A percentile compares a stretch with the other conserved stretches of the same genome.
Evolutionary conservation across 345 rosid species (phyloP).

Genomic region (Lepidium sativum): DNA sequence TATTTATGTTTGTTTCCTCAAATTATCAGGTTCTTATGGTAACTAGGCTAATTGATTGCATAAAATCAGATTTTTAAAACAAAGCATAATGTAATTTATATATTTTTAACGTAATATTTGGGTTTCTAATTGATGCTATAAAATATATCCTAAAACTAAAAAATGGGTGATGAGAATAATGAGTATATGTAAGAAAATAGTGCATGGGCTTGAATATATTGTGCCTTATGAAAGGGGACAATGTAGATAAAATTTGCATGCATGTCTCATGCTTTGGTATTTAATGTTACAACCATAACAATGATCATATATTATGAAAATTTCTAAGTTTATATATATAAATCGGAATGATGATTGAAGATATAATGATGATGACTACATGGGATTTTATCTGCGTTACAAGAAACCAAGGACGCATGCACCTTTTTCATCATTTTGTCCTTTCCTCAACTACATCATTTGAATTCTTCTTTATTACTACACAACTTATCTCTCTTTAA

Average conservation of each 20-base stretch:
- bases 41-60: too few species aligned
- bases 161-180: constrained; percentile 12
- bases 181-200: constrained; percentile 2
- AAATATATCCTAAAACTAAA: background rate
- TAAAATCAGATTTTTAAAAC: too few species aligned
- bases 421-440: constrained; percentile 33
- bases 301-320: constrained; percentile 17
- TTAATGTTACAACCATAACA: background rate
- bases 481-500: background rate
- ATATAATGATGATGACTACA: constrained; percentile 28
- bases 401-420: constrained; percentile 36
- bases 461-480: background rate
- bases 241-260: constrained; percentile 19
- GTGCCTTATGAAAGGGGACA: constrained; percentile 23
- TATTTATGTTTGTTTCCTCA: too few species aligned
- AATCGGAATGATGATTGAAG: constrained; percentile 20
- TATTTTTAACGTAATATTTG: background rate
- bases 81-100: background rate
- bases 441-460: constrained; percentile 29
- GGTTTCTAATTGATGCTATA: background rate
- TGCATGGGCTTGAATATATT: constrained; percentile 21
- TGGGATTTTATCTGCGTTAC: constrained; percentile 30
- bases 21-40: too few species aligned
- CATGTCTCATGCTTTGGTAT: constrained; percentile 6
- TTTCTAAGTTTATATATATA: background rate